Evolutionary conservation across 306 rosid genomes (phyloP).

Genomic region (Vigna radiata): DNA sequence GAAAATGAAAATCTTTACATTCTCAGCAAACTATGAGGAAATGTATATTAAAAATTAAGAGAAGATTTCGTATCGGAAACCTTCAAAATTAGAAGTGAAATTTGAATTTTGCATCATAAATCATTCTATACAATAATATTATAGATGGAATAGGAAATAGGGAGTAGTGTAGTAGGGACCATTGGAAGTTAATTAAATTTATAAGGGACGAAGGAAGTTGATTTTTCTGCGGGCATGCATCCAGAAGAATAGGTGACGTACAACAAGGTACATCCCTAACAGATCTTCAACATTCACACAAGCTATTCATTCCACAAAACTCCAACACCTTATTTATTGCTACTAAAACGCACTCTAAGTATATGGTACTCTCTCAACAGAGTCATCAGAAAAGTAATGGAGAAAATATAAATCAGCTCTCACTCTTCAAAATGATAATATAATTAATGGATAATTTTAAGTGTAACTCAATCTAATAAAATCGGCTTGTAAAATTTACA

Average conservation of each 20-base stretch:
- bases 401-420: background rate
- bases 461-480: too few species aligned
- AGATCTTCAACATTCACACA: conserved; percentile 4
- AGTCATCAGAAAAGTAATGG: background rate
- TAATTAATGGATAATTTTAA: too few species aligned
- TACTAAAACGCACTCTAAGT: conserved; percentile 8
- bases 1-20: too few species aligned
- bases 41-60: too few species aligned
- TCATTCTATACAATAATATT: too few species aligned
- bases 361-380: background rate
- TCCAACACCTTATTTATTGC: conserved; percentile 13
- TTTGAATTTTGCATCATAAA: too few species aligned
- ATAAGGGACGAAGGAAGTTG: conserved; percentile 12
- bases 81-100: too few species aligned
- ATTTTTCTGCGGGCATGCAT: conserved; percentile 16
- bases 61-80: too few species aligned
- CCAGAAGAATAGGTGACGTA: background rate
- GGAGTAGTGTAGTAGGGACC: conserved; percentile 9
- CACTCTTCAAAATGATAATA: too few species aligned
- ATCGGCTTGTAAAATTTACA: too few species aligned
- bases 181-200: background rate
- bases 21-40: too few species aligned
- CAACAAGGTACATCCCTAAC: conserved; percentile 20
- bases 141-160: background rate
- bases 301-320: background rate